Percentiles rank a stretch among this genome's conserved stretches.
Conservation (phyloP, 2,329 filamentous ascomycete genomes). For the Phyllosticta citrichinensis region DNA sequence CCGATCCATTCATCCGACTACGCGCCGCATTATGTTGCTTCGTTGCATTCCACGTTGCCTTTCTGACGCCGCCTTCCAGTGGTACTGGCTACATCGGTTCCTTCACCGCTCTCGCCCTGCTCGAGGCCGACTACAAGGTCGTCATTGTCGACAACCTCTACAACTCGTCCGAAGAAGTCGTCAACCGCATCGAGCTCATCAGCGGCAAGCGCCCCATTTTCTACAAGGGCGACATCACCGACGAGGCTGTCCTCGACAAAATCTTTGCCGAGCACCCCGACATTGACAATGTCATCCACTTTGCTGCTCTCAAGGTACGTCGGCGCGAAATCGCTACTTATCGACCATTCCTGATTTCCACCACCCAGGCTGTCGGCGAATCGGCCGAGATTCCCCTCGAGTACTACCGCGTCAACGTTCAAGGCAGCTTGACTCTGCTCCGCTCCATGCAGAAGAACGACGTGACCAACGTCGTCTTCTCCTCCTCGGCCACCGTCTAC, state of each 20-base stretch:
- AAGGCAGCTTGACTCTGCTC: slow-evolving; percentile 80
- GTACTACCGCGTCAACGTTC: slow-evolving; percentile 96
- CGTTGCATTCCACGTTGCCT: slow-evolving; percentile 5
- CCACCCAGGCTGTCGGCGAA: slow-evolving; percentile 79
- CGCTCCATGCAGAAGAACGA: slow-evolving; percentile 80
- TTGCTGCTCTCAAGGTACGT: slow-evolving; percentile 85
- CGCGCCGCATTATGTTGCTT: not conserved
- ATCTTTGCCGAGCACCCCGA: slow-evolving; percentile 83
- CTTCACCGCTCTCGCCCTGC: slow-evolving; percentile 84
- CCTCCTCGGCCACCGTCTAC: slow-evolving; percentile 94
- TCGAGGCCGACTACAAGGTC: slow-evolving; percentile 91
- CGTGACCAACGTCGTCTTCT: slow-evolving; percentile 96
- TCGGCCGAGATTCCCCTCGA: slow-evolving; percentile 88
- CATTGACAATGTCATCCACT: slow-evolving; percentile 98
- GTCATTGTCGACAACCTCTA: slow-evolving; percentile 94
- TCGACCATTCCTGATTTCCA: slow-evolving; percentile 9
- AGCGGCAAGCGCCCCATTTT: slow-evolving; percentile 79
- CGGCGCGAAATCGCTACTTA: not conserved
- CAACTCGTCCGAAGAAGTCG: slow-evolving; percentile 85
- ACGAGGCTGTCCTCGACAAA: slow-evolving; percentile 71
- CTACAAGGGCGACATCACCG: slow-evolving; percentile 77
- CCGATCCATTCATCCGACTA: not conserved
- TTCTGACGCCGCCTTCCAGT: slow-evolving; percentile 39
- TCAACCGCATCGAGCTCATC: slow-evolving; percentile 93
- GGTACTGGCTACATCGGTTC: slow-evolving; percentile 99